Evolutionary conservation across 257 asterid species (phyloP), one percentile per base, ranked within the genome.

Genomic region (Solanum pinnatisectum): DNA sequence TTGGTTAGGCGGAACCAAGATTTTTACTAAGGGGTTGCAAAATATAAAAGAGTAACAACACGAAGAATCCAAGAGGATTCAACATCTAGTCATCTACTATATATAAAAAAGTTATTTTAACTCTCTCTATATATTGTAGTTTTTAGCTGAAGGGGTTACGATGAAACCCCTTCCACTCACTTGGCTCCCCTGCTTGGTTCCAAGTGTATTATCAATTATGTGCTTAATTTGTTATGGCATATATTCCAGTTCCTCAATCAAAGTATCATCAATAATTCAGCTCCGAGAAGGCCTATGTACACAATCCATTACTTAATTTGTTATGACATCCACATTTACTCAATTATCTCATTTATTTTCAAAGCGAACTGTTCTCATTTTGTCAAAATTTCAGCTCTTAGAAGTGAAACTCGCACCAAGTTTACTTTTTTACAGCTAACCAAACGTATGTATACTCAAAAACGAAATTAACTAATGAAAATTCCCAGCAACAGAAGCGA

Each of bases 61-160:
- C 4, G 27, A 67, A 67, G 9, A 25, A 25, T 25, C 18, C 73
- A 67, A 67, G 20, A 25, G 73, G 2, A 67, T 25, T 67, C 73
- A 67, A 13, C 35, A 25, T 67, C 35, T 13, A 5, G 8, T 25
- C 20, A 67, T 67, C 35, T 67, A 25, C 8, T 25, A 12, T 67
- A 67, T 5, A 67, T 67, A 67, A 23, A 63, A 20, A 63, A 63
- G 1, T 63, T 22, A 4, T 63, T 63, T 63, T 10, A 63, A 63
- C 32, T 23, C 14, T 0, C 5, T 25, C n/a, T 25, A 63, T n/a
- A 23, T n/a, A 25, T 18, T 4, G 35, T 11, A 65, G 72, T 65
- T 10, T 65, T 5, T 25, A 35, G 0, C 68, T 9, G 1, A 65
- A 2, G 35, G 35, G 18, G 20, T 11, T 25, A 0, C 10, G 0